phyloP scores from a whole-genome alignment of 768 basidiomycete genomes.

The Trametes cubensis region DNA sequence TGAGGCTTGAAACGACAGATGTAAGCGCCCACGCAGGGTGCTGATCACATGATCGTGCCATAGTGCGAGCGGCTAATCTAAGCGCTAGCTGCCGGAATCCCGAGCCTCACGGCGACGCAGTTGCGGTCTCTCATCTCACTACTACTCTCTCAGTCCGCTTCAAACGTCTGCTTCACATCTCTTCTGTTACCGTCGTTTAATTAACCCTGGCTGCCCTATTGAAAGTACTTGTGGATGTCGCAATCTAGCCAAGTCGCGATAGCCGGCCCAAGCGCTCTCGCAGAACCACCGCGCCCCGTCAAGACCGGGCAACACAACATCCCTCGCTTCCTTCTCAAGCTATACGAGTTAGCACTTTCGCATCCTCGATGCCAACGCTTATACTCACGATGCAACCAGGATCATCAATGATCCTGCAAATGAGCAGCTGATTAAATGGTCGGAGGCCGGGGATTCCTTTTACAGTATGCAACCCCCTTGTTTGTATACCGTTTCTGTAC shows the following conservation, averaged over 20 bases:
- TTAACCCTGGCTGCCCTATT: too few relatives aligned
- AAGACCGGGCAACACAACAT: conserved; percentile 51
- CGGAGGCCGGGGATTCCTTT: conserved; percentile 88
- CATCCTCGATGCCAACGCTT: not conserved
- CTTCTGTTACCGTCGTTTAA: not conserved
- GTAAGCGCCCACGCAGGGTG: not conserved
- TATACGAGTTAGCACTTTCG: conserved; percentile 72
- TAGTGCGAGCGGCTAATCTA: not conserved
- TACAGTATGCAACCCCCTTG: conserved; percentile 57
- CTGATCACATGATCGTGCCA: not conserved
- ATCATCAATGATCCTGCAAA: conserved; percentile 90
- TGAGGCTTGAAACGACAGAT: not conserved
- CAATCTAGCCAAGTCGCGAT: conserved; percentile 60
- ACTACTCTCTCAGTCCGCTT: not conserved
- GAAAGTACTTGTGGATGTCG: conserved; percentile 38
- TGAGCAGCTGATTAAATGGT: conserved; percentile 87
- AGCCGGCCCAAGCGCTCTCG: conserved; percentile 43
- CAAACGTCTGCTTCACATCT: not conserved
- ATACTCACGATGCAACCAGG: conserved; percentile 43
- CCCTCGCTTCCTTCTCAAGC: conserved; percentile 90
- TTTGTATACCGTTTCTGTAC: not conserved
- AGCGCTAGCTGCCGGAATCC: not conserved
- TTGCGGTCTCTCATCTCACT: too few relatives aligned
- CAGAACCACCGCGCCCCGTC: conserved; percentile 43
- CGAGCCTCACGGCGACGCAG: too few relatives aligned